Conservation (phyloP, 495 filamentous ascomycete genomes). For the Aspergillus affinis region DNA sequence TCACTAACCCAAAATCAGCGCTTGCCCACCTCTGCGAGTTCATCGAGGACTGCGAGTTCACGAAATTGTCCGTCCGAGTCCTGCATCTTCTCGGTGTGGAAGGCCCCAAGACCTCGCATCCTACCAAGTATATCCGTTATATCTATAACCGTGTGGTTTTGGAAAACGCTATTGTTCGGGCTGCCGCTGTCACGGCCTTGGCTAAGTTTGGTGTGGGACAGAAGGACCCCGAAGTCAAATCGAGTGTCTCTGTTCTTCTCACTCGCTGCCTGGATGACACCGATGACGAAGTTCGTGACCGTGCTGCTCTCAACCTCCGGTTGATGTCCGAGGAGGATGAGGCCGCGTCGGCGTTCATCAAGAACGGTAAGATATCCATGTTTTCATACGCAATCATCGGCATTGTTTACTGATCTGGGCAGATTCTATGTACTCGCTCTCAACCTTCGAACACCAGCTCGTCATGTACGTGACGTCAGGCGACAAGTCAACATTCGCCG, state of each 20-base stretch:
- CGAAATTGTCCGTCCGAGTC: constrained; percentile 93
- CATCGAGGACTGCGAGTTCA: constrained; percentile 99
- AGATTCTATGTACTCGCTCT: constrained; percentile 81
- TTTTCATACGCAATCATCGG: background rate
- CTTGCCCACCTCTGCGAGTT: constrained; percentile 97
- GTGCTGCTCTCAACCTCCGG: constrained; percentile 87
- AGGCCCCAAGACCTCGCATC: constrained; percentile 91
- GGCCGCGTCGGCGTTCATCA: constrained; percentile 78
- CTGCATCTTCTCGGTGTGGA: constrained; percentile 91
- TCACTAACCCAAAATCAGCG: constrained; percentile 47
- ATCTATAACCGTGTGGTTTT: constrained; percentile 99
- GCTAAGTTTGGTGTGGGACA: constrained; percentile 98
- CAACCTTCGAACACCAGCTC: constrained; percentile 93
- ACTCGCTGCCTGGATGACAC: constrained; percentile 94
- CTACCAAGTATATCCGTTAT: constrained; percentile 98
- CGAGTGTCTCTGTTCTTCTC: constrained; percentile 88
- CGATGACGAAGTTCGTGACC: constrained; percentile 96
- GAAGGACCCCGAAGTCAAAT: constrained; percentile 94
- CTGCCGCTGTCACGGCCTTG: constrained; percentile 91
- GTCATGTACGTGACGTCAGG: constrained; percentile 96
- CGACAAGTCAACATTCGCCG: constrained; percentile 77
- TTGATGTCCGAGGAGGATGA: constrained; percentile 87
- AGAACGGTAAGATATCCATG: constrained; percentile 67
- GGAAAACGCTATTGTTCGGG: constrained; percentile 94
- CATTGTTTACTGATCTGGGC: constrained; percentile 21